Percentiles rank a stretch among this genome's conserved stretches.
phyloP scores from a whole-genome alignment of 208 protist genomes.

The Naegleria gruberi region DNA sequence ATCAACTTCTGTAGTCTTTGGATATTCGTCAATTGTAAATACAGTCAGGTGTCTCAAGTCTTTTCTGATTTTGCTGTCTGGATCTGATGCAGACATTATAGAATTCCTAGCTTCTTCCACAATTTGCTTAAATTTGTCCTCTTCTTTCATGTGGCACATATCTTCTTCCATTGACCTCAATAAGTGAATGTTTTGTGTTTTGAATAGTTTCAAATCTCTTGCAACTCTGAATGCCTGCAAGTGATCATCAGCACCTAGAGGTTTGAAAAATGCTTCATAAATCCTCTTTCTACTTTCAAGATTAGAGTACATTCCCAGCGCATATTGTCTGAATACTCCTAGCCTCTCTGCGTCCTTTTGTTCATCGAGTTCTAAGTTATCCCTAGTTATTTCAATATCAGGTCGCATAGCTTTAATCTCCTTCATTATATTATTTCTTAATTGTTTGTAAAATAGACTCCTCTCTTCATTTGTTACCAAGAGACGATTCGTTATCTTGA shows the following conservation, averaged over 20 bases:
- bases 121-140: neutral
- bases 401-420: neutral
- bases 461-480: neutral
- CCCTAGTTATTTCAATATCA: neutral
- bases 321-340: neutral
- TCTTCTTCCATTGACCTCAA: neutral
- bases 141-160: neutral
- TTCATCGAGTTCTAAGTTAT: neutral
- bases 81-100: neutral
- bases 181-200: conserved; percentile 12
- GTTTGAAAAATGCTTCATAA: neutral
- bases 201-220: neutral
- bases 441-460: neutral
- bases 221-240: neutral
- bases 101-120: neutral
- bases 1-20: conserved; percentile 3
- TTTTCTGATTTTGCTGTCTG: neutral
- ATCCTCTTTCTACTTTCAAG: neutral
- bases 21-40: neutral
- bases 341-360: neutral
- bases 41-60: neutral
- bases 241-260: neutral
- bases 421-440: neutral
- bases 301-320: neutral
- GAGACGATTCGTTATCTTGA: neutral